Conservation (phyloP, 129 eudicot species). For the Pseudognaphalium luteoalbum region DNA sequence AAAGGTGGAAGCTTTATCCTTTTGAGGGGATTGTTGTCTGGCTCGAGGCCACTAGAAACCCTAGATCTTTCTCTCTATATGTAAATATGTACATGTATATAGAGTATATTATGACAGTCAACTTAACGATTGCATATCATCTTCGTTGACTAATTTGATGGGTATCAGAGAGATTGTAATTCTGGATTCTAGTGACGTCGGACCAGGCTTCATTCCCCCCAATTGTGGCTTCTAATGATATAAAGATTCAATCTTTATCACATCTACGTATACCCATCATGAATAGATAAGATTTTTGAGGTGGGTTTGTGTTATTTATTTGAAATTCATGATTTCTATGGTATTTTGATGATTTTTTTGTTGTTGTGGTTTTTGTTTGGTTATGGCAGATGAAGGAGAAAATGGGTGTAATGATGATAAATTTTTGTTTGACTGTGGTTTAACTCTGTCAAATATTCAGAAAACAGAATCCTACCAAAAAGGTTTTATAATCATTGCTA, state of each 20-base stretch:
- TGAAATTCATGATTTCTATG: neutral
- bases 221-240: slow-evolving; percentile 35
- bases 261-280: slow-evolving; percentile 4
- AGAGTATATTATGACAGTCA: slow-evolving; percentile 12
- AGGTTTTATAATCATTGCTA: slow-evolving; percentile 42
- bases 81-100: neutral
- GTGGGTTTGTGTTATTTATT: slow-evolving; percentile 4
- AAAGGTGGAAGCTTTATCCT: slow-evolving; percentile 28
- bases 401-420: slow-evolving; percentile 27
- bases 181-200: slow-evolving; percentile 49
- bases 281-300: slow-evolving; percentile 8
- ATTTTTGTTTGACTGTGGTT: slow-evolving; percentile 28
- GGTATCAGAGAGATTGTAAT: neutral
- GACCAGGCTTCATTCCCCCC: slow-evolving; percentile 99
- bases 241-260: slow-evolving; percentile 21
- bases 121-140: neutral
- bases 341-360: neutral
- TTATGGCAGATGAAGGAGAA: slow-evolving; percentile 17
- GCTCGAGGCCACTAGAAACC: slow-evolving; percentile 64
- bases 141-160: slow-evolving; percentile 16
- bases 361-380: slow-evolving; percentile 5
- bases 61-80: slow-evolving; percentile 8
- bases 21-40: slow-evolving; percentile 91
- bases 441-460: slow-evolving; percentile 35
- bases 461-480: slow-evolving; percentile 34